Conservation (phyloP, 75 land plant species). For the Cupressus sempervirens region DNA sequence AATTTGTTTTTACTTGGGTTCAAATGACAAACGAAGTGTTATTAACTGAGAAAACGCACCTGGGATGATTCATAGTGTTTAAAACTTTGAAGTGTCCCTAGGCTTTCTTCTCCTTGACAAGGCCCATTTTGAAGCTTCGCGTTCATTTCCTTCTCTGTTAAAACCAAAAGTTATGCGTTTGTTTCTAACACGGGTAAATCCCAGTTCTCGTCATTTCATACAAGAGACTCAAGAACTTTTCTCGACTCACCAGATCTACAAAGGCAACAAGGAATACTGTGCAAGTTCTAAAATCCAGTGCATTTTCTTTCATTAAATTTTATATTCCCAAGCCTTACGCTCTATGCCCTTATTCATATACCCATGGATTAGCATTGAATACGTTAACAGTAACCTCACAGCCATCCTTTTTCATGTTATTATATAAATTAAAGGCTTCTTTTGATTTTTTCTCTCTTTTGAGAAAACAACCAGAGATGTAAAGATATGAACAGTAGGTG, state of each 20-base stretch:
- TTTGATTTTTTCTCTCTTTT: conserved; percentile 30
- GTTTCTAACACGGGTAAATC: conserved; percentile 35
- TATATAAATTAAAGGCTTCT: conserved; percentile 28
- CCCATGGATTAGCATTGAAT: conserved; percentile 48
- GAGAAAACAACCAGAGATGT: conserved; percentile 40
- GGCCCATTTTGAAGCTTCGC: conserved; percentile 34
- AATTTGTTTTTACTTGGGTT: neutral
- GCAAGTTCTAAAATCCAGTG: conserved; percentile 68
- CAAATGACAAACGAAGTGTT: neutral
- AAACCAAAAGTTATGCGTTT: conserved; percentile 38
- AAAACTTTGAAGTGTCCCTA: neutral
- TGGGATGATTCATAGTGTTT: neutral
- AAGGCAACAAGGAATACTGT: conserved; percentile 49
- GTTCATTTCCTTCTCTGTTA: conserved; percentile 60
- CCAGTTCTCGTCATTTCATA: conserved; percentile 52
- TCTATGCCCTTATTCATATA: conserved; percentile 32
- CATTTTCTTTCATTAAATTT: conserved; percentile 26
- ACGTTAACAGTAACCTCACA: conserved; percentile 61
- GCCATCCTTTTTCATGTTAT: conserved; percentile 38
- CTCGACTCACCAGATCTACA: conserved; percentile 54
- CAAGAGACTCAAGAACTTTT: conserved; percentile 52
- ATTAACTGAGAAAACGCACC: neutral
- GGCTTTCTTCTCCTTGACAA: conserved; percentile 15
- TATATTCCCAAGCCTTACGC: conserved; percentile 41
- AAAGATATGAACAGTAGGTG: conserved; percentile 42